Percentiles rank a stretch among this genome's conserved stretches.
These are phyloP conservation scores for Martiniozyma abietophila DNA, from an alignment of 805 yeast genomes.

Conservation along the genomic window DNA sequence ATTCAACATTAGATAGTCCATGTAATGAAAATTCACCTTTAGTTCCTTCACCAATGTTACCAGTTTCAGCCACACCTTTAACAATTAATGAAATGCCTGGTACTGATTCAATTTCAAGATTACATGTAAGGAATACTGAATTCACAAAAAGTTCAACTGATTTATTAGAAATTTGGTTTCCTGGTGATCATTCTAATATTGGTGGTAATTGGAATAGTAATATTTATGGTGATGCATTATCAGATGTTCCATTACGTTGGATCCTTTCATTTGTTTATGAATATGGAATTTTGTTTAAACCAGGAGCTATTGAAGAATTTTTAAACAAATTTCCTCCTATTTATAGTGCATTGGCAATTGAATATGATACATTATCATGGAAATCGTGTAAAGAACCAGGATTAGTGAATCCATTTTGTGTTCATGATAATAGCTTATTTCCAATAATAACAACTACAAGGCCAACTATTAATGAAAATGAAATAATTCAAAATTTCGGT, in stretches of 20 bases:
- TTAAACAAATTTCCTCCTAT: conserved; percentile 29
- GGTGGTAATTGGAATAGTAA: conserved; percentile 62
- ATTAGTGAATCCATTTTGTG: conserved; percentile 2
- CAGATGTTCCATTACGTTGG: conserved; percentile 53
- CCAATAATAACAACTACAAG: conserved; percentile 8
- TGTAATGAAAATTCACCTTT: conserved; percentile 7
- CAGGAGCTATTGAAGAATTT: conserved; percentile 32
- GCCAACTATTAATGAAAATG: conserved; percentile 16
- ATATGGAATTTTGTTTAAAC: conserved; percentile 40
- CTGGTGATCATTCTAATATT: conserved; percentile 61
- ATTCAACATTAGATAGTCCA: conserved; percentile 10
- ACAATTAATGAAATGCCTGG: too few species aligned
- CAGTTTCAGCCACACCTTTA: too few species aligned
- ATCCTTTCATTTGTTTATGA: conserved; percentile 44
- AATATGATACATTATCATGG: conserved; percentile 42
- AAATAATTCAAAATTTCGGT: conserved; percentile 25
- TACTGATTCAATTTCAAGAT: conserved; percentile 9
- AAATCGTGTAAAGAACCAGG: conserved; percentile 9
- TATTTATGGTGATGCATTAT: conserved; percentile 32
- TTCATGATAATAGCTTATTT: conserved; percentile 9
- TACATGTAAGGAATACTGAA: conserved; percentile 15
- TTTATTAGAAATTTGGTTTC: conserved; percentile 52
- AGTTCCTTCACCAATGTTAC: not conserved
- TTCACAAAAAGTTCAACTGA: conserved; percentile 20
- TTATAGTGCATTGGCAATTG: conserved; percentile 36